Evolutionary conservation across 495 filamentous ascomycete genomes (phyloP).

Genomic region (Podospora bellae-mahoneyi): DNA sequence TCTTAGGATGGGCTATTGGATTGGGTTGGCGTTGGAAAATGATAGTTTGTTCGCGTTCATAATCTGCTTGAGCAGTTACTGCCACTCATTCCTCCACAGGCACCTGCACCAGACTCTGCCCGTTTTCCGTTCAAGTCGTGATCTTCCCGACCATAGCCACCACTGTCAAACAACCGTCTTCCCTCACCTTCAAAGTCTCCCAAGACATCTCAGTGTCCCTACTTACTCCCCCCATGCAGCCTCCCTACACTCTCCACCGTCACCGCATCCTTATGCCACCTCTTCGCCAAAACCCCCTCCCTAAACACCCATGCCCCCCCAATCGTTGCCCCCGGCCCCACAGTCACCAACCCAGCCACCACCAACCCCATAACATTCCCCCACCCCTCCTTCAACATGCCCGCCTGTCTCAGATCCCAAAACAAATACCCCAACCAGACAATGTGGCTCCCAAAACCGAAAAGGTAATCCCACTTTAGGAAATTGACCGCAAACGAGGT

Average conservation of each 20-base stretch:
- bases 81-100: no score
- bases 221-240: neutral
- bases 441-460: slow-evolving; percentile 16
- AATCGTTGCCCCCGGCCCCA: slow-evolving; percentile 20
- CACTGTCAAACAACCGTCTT: no score
- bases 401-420: slow-evolving; percentile 20
- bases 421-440: slow-evolving; percentile 27
- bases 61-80: neutral
- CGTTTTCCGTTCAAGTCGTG: no score
- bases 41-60: neutral
- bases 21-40: neutral
- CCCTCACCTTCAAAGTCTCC: no score
- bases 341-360: slow-evolving; percentile 6
- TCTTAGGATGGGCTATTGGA: no score
- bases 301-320: slow-evolving; percentile 24
- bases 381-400: slow-evolving; percentile 25
- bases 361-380: slow-evolving; percentile 6
- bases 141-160: no score
- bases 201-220: neutral
- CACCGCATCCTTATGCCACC: slow-evolving; percentile 21
- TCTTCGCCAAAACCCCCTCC: slow-evolving; percentile 22
- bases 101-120: no score
- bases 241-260: slow-evolving; percentile 19
- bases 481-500: slow-evolving; percentile 11
- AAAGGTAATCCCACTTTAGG: slow-evolving; percentile 19